A percentile compares a stretch with the other conserved stretches of the same genome.
These are phyloP conservation scores for Geotrichum restrictum DNA, from an alignment of 1,139 yeast genomes.

Conservation along the genomic window DNA sequence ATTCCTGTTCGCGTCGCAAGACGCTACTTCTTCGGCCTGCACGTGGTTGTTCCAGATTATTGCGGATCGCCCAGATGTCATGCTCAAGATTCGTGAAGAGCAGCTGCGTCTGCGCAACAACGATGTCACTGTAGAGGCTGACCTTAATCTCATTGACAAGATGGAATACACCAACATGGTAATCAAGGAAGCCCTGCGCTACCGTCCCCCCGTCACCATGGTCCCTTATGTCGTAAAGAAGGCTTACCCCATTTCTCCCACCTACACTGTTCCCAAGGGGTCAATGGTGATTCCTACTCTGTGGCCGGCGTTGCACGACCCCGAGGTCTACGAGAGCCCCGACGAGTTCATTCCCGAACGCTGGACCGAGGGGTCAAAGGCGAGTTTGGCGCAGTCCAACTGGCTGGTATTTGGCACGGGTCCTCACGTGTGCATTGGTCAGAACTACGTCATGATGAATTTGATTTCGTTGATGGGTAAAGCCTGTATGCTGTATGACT, in stretches of 20 bases:
- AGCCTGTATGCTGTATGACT: constrained; percentile 71
- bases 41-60: constrained; percentile 97
- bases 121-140: constrained; percentile 59
- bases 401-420: constrained; percentile 98
- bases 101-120: constrained; percentile 78
- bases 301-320: constrained; percentile 94
- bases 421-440: constrained; percentile 93
- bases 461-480: constrained; percentile 89
- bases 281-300: constrained; percentile 93
- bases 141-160: constrained; percentile 69
- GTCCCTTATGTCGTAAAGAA: constrained; percentile 93
- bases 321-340: constrained; percentile 91
- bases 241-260: constrained; percentile 73
- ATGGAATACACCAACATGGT: constrained; percentile 89
- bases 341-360: constrained; percentile 93
- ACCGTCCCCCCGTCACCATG: constrained; percentile 97
- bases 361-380: constrained; percentile 70
- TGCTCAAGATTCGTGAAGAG: constrained; percentile 80
- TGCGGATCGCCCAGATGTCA: constrained; percentile 91
- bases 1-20: constrained; percentile 94
- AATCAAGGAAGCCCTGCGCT: constrained; percentile 85
- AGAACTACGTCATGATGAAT: constrained; percentile 84
- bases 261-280: constrained; percentile 91
- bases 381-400: constrained; percentile 65
- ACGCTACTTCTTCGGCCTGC: constrained; percentile 95